Percentiles rank a stretch among this genome's conserved stretches.
Evolutionary conservation across 2,329 filamentous ascomycete species (phyloP).

Genomic region (Aaosphaeria arxii): DNA sequence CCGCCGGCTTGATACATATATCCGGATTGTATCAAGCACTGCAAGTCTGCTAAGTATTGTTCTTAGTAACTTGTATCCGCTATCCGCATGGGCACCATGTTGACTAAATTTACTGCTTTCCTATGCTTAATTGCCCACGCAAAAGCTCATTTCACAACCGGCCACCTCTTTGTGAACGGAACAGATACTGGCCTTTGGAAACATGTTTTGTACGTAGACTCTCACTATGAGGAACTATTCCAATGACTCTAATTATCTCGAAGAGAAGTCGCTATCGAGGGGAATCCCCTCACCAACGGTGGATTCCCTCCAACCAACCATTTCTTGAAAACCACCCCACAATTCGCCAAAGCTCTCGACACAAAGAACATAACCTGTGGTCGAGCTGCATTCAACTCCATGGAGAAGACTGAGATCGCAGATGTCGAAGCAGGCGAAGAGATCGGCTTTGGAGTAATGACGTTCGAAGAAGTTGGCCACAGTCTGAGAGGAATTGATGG

Average conservation of each 20-base stretch:
- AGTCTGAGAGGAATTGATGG: too few relatives aligned
- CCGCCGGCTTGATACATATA: too few relatives aligned
- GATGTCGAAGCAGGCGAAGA: constrained; percentile 5
- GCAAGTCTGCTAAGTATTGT: too few relatives aligned
- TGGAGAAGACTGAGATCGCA: constrained; percentile 4
- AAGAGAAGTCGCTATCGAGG: background rate
- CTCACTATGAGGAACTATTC: background rate
- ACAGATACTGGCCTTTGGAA: constrained; percentile 2
- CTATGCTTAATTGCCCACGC: too few relatives aligned
- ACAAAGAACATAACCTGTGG: constrained; percentile 5
- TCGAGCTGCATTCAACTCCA: constrained; percentile 2
- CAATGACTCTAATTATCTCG: background rate
- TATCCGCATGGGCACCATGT: too few relatives aligned
- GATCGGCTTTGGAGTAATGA: constrained; percentile 3
- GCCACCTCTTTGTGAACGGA: constrained; percentile 1
- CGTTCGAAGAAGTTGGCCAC: background rate
- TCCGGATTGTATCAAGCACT: too few relatives aligned
- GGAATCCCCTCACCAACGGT: background rate
- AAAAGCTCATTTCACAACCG: background rate
- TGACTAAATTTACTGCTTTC: too few relatives aligned
- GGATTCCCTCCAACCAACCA: background rate
- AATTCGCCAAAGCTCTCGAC: background rate
- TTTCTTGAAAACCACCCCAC: background rate
- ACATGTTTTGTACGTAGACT: constrained; percentile 1
- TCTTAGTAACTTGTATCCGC: too few relatives aligned